Percentiles rank a stretch among this genome's conserved stretches.
Evolutionary conservation across 192 early-diverging fungal genomes (phyloP).

Genomic region (Coemansia sp.): DNA sequence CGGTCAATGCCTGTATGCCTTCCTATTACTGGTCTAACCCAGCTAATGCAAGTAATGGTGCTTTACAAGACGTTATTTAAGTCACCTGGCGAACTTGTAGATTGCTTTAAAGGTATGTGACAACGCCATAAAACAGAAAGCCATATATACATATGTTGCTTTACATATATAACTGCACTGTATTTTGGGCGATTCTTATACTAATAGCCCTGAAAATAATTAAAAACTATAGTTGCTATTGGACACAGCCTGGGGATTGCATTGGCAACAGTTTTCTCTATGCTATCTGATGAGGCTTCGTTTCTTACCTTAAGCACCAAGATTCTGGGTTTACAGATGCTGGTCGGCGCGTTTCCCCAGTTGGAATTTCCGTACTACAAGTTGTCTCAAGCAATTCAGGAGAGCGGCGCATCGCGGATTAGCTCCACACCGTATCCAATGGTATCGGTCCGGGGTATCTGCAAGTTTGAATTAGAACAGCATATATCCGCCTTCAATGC

Average conservation of each 20-base stretch:
- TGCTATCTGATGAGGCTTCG: conserved; percentile 73
- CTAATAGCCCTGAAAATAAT: background rate
- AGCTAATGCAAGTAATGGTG: conserved; percentile 78
- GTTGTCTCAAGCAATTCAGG: background rate
- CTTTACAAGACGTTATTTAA: conserved; percentile 63
- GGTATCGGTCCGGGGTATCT: conserved; percentile 21
- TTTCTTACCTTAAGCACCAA: conserved; percentile 75
- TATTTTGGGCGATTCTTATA: background rate
- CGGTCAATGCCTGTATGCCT: conserved; percentile 70
- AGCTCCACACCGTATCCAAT: conserved; percentile 19
- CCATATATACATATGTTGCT: background rate
- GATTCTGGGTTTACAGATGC: conserved; percentile 78
- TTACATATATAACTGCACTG: background rate
- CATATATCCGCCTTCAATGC: conserved; percentile 23
- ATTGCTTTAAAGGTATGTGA: conserved; percentile 31
- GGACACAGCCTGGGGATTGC: conserved; percentile 93
- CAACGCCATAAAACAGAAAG: background rate
- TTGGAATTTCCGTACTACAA: conserved; percentile 40
- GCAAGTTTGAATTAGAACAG: conserved; percentile 1
- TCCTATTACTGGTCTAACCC: conserved; percentile 84
- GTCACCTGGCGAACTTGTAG: conserved; percentile 47
- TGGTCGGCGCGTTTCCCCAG: conserved; percentile 80
- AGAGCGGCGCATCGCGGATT: background rate
- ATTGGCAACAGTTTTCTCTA: conserved; percentile 78
- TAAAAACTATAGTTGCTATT: conserved; percentile 44